Base-by-base conservation (phyloP, 805 yeast species). In the Schizosaccharomyces octosporus region DNA sequence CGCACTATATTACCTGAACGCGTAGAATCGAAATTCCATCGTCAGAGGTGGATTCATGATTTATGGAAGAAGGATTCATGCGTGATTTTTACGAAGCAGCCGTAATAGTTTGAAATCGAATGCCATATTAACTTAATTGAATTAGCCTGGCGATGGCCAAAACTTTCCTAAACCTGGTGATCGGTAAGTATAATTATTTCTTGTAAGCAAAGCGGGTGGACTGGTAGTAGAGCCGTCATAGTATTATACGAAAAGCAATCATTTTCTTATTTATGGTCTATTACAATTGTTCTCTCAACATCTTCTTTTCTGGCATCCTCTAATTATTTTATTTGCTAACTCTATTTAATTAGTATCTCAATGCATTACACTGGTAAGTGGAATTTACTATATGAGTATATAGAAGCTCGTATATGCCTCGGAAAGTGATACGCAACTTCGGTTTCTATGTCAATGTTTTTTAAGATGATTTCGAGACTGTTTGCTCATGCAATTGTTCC, bases 401-500 rank as follows among this genome's bases (percentile, higher is more conserved):
- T n/a, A 19, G 17, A 21, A 5, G 27, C 27, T 9, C 19, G 51
- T 42, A 5, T 3, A 45, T 2, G 19, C 9, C 17, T 45, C 9
- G 51, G 27, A 17, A 24, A 51, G 13, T 13, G 19, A 9, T 24
- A 2, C 21, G 3, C 32, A 5, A 17, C 6, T 4, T 45, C 19
- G 17, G 27, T n/a, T 45, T 45, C 27, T 45, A 45, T 15, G n/a
- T 45, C 5, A 17, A 1, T n/a, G 1, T n/a, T 5, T 45, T 15
- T 45, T 45, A 9, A 9, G 31, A 19, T 55, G 21, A 3, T 29
- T 29, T 19, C 15, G n/a, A 21, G 24, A 24, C 15, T 55, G 6
- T 55, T 55, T 32, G 70, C 72, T 72, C 88, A 97, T 24, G 17
- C 27, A 15, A 45, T 71, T 97, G 90, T 77, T 90, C 90, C 81